phyloP scores from a whole-genome alignment of 768 basidiomycete genomes.

The Termitomyces sp. region DNA sequence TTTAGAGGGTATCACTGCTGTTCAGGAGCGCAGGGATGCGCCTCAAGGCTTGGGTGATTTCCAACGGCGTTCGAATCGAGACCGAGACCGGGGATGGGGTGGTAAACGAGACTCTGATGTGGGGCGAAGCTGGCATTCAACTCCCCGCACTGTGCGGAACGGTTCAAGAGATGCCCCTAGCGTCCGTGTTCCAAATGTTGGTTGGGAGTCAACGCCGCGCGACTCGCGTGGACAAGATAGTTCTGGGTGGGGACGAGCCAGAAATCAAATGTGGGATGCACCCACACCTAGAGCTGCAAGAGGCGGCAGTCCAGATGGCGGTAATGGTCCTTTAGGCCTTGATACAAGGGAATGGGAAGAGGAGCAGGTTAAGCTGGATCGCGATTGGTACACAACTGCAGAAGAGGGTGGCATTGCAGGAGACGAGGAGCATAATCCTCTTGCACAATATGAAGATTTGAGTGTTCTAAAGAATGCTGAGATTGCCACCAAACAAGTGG shows the following conservation, averaged over 20 bases:
- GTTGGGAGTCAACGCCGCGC: constrained; percentile 92
- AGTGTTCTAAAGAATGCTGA: constrained; percentile 63
- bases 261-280: constrained; percentile 69
- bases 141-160: constrained; percentile 51
- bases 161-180: constrained; percentile 56
- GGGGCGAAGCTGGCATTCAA: constrained; percentile 47
- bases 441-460: constrained; percentile 90
- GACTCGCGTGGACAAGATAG: constrained; percentile 46
- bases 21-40: constrained; percentile 49
- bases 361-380: constrained; percentile 85
- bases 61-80: constrained; percentile 84
- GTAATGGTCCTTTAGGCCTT: constrained; percentile 55
- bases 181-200: constrained; percentile 85
- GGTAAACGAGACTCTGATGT: constrained; percentile 32
- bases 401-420: constrained; percentile 84
- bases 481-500: constrained; percentile 69
- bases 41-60: constrained; percentile 89
- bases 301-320: constrained; percentile 65
- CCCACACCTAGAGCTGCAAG: constrained; percentile 70
- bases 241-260: constrained; percentile 57
- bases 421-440: constrained; percentile 89
- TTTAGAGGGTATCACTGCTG: constrained; percentile 67
- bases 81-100: constrained; percentile 46
- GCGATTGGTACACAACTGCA: constrained; percentile 94
- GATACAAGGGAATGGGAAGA: constrained; percentile 95